phyloP scores from a whole-genome alignment of 75 land plant species.

The Azolla pinnata region DNA sequence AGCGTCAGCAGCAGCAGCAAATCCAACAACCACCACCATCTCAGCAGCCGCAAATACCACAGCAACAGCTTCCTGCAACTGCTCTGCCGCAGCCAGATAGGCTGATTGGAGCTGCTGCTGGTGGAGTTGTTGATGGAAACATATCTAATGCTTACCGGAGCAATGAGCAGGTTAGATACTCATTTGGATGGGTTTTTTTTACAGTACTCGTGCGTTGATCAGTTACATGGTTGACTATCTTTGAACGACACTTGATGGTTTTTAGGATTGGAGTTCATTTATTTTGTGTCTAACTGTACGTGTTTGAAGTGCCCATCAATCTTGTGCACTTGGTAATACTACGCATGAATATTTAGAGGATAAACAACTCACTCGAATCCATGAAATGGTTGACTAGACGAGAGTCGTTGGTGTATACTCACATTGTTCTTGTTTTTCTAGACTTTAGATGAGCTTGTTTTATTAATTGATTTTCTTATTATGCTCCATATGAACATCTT shows the following conservation, averaged over 20 bases:
- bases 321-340: not conserved
- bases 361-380: too few species aligned
- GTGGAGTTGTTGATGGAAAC: slow-evolving; percentile 5
- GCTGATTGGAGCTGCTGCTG: slow-evolving; percentile 9
- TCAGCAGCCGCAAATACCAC: slow-evolving; percentile 36
- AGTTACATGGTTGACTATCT: not conserved
- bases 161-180: slow-evolving; percentile 9
- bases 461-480: not conserved
- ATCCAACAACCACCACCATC: slow-evolving; percentile 23
- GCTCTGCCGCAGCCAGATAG: slow-evolving; percentile 24
- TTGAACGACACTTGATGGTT: not conserved
- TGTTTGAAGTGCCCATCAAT: not conserved
- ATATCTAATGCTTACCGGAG: slow-evolving; percentile 22
- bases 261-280: not conserved
- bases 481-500: not conserved
- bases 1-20: slow-evolving; percentile 20
- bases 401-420: too few species aligned
- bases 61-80: slow-evolving; percentile 17
- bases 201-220: not conserved
- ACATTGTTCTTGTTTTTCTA: too few species aligned
- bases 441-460: too few species aligned
- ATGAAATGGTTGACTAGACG: too few species aligned
- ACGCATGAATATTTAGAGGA: not conserved
- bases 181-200: not conserved
- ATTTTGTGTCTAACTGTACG: not conserved